phyloP scores from a whole-genome alignment of 2,329 filamentous ascomycete genomes.

The Graphiopsis chlorocephala region DNA sequence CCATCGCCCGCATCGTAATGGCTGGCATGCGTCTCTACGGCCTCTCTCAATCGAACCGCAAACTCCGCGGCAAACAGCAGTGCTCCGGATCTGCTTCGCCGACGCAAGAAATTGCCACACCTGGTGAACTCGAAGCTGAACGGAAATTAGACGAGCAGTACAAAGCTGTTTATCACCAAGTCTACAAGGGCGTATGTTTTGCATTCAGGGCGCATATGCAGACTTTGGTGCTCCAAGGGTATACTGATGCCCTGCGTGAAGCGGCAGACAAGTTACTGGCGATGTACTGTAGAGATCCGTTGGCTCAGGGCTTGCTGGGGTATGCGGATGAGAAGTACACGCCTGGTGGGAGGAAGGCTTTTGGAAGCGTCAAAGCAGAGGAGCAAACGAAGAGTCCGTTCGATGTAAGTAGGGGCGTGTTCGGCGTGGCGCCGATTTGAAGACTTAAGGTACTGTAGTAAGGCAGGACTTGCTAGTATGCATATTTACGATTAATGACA shows the following conservation, averaged over 20 bases:
- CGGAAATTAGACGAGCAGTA: constrained; percentile 48
- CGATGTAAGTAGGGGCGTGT: background rate
- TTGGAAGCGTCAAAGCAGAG: constrained; percentile 21
- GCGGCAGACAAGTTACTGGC: constrained; percentile 47
- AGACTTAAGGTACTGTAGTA: background rate
- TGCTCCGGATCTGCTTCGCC: constrained; percentile 24
- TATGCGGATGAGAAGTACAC: constrained; percentile 25
- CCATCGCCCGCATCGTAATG: constrained; percentile 50
- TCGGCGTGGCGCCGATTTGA: background rate
- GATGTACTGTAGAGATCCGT: constrained; percentile 47
- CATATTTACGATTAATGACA: no score
- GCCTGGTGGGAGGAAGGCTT: constrained; percentile 31
- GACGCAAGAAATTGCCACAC: constrained; percentile 20
- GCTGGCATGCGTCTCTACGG: constrained; percentile 54
- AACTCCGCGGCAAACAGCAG: constrained; percentile 16
- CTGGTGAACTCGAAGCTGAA: constrained; percentile 22
- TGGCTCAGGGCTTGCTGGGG: constrained; percentile 24
- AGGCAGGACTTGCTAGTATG: no score
- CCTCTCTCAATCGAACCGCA: constrained; percentile 43
- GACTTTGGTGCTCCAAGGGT: constrained; percentile 36
- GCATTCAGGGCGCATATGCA: constrained; percentile 45
- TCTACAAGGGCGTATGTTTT: constrained; percentile 49
- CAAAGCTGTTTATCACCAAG: constrained; percentile 53
- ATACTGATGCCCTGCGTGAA: constrained; percentile 46
- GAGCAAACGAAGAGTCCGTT: constrained; percentile 16